Evolutionary conservation across 2,329 filamentous ascomycete genomes (phyloP).

Genomic region (Eurotiales sp.): DNA sequence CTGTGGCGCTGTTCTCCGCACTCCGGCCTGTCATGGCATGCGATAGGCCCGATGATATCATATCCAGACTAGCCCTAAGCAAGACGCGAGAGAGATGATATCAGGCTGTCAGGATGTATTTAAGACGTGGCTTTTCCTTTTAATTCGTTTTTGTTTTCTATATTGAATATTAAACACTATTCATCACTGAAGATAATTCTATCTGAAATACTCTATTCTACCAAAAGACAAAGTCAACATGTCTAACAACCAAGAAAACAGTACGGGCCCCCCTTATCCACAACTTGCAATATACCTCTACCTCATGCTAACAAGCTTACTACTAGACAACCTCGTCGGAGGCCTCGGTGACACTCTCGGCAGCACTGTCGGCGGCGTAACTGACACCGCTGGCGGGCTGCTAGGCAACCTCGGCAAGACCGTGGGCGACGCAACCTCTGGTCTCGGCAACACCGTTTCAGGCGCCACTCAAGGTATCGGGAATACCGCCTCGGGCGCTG

Average conservation of each 20-base stretch:
- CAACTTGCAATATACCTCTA: background rate
- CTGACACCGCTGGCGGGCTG: constrained; percentile 21
- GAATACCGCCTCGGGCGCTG: constrained; percentile 22
- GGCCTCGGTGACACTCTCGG: constrained; percentile 25
- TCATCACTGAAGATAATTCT: too few relatives aligned
- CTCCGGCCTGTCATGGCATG: too few relatives aligned
- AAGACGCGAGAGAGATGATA: too few relatives aligned
- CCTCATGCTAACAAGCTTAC: too few relatives aligned
- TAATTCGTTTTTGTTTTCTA: too few relatives aligned
- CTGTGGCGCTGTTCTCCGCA: too few relatives aligned
- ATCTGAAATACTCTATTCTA: too few relatives aligned
- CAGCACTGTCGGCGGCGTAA: constrained; percentile 24
- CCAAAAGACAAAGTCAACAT: background rate
- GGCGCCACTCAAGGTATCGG: constrained; percentile 22
- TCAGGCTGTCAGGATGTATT: too few relatives aligned
- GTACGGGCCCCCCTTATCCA: background rate
- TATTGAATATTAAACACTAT: too few relatives aligned
- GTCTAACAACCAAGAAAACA: constrained; percentile 7
- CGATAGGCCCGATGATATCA: too few relatives aligned
- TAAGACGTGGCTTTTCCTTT: too few relatives aligned
- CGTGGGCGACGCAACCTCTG: constrained; percentile 22
- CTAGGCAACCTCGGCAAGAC: constrained; percentile 27
- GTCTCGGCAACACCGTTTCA: constrained; percentile 28
- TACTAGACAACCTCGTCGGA: constrained; percentile 7
- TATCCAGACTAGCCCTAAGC: too few relatives aligned